phyloP scores from a whole-genome alignment of 129 eudicot species.

The Flaveria bidentis region DNA sequence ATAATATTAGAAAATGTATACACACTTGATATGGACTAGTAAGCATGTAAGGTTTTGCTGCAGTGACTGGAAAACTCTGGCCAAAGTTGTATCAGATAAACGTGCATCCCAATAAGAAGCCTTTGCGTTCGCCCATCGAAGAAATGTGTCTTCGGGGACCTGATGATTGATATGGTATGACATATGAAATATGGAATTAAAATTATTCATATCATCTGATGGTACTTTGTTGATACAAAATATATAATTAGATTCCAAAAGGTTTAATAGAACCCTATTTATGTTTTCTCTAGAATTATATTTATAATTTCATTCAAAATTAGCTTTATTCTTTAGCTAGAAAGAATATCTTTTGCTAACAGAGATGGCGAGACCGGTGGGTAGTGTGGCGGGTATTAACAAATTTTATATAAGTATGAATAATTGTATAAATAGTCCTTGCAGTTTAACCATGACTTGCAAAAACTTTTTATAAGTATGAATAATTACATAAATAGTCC shows the following conservation, averaged over 20 bases:
- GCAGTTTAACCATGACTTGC: neutral
- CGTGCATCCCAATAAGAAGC: slow-evolving; percentile 48
- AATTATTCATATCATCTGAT: too few relatives aligned
- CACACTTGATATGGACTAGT: neutral
- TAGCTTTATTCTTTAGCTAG: neutral
- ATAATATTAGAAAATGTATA: neutral
- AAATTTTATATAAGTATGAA: too few relatives aligned
- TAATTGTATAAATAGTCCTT: too few relatives aligned
- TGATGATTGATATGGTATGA: neutral
- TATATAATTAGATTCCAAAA: neutral
- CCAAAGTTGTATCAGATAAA: slow-evolving; percentile 78
- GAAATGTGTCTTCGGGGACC: slow-evolving; percentile 49
- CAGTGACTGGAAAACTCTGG: slow-evolving; percentile 94
- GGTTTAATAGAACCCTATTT: neutral
- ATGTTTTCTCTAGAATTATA: neutral
- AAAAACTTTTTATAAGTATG: neutral
- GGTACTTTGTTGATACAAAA: neutral
- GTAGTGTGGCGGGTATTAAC: neutral
- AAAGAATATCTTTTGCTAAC: neutral
- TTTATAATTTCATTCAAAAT: neutral
- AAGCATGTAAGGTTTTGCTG: slow-evolving; percentile 10
- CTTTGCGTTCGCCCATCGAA: slow-evolving; percentile 40
- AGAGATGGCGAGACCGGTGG: neutral
- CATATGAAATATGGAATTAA: neutral
- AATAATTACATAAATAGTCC: neutral